Conservation (phyloP, 2,329 filamentous ascomycete genomes). For the Beauveria sp. region DNA sequence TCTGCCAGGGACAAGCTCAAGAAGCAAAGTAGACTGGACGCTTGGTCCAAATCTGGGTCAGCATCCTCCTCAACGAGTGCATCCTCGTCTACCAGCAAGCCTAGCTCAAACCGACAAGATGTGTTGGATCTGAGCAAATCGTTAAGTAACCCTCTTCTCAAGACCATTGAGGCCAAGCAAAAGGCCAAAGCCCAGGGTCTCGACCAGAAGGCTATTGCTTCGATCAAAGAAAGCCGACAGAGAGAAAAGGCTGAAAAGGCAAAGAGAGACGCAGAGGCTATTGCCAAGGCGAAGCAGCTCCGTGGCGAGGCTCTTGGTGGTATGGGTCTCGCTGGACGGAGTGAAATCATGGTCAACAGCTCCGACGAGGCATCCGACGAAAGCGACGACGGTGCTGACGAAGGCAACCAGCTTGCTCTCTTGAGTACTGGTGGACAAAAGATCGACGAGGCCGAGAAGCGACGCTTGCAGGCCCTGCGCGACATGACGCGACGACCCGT, state of each 20-base stretch:
- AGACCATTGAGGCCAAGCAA: conserved; percentile 32
- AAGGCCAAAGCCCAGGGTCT: conserved; percentile 21
- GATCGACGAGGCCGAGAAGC: conserved; percentile 39
- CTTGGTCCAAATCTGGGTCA: conserved; percentile 48
- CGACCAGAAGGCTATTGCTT: conserved; percentile 30
- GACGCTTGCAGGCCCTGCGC: conserved; percentile 39
- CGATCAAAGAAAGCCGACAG: conserved; percentile 63
- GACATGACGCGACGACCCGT: conserved; percentile 61
- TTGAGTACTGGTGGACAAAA: conserved; percentile 42
- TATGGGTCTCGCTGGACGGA: conserved; percentile 57
- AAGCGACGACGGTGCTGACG: conserved; percentile 60
- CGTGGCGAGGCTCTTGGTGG: conserved; percentile 39
- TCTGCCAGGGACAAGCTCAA: conserved; percentile 32
- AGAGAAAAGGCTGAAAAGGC: conserved; percentile 68
- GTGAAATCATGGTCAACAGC: conserved; percentile 85
- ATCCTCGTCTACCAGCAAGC: conserved; percentile 17
- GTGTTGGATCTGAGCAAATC: conserved; percentile 39
- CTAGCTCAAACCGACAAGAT: conserved; percentile 36
- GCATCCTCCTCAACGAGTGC: conserved; percentile 16
- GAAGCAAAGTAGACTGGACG: conserved; percentile 54
- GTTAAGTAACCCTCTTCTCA: conserved; percentile 39
- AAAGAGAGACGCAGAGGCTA: conserved; percentile 61
- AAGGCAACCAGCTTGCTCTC: conserved; percentile 35
- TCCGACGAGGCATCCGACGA: conserved; percentile 67
- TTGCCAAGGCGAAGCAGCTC: conserved; percentile 56